phyloP scores from a whole-genome alignment of 208 protist species.

The Wallacemonas sp. region DNA sequence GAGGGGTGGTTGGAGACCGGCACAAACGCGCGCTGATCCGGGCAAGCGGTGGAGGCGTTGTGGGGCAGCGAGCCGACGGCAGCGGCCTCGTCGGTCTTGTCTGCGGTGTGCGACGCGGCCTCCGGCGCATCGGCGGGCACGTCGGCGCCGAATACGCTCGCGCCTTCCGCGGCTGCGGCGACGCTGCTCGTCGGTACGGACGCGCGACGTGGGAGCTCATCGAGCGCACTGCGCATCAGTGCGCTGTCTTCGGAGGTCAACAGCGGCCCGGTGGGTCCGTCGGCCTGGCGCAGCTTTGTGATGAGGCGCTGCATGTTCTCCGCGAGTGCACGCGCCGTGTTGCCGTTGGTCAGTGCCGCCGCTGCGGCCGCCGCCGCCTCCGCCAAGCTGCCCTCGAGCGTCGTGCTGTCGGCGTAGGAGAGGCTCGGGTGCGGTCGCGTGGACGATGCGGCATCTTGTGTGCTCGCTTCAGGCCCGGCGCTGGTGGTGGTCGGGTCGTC shows the following conservation, averaged over 20 bases:
- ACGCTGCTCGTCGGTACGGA: neutral
- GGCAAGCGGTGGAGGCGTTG: neutral
- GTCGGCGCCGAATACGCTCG: too few relatives aligned
- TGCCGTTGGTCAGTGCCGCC: neutral
- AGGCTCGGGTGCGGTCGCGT: neutral
- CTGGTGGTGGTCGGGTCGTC: too few relatives aligned
- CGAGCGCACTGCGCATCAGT: slow-evolving; percentile 1
- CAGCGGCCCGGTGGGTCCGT: neutral
- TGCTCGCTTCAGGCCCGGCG: too few relatives aligned
- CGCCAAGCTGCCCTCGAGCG: neutral
- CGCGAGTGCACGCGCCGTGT: neutral
- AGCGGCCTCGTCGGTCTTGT: too few relatives aligned
- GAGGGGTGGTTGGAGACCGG: neutral
- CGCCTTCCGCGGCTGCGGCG: neutral
- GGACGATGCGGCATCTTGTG: too few relatives aligned
- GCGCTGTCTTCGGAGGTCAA: neutral
- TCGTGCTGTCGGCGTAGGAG: neutral
- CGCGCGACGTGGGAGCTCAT: neutral
- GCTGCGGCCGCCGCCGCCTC: neutral
- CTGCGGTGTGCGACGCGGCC: neutral
- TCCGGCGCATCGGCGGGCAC: neutral
- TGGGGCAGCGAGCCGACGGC: neutral
- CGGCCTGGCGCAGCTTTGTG: neutral
- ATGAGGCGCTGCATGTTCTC: slow-evolving; percentile 15
- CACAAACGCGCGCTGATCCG: neutral